Conservation (phyloP, 176 grass and related monocot species). For the Zizania latifolia region DNA sequence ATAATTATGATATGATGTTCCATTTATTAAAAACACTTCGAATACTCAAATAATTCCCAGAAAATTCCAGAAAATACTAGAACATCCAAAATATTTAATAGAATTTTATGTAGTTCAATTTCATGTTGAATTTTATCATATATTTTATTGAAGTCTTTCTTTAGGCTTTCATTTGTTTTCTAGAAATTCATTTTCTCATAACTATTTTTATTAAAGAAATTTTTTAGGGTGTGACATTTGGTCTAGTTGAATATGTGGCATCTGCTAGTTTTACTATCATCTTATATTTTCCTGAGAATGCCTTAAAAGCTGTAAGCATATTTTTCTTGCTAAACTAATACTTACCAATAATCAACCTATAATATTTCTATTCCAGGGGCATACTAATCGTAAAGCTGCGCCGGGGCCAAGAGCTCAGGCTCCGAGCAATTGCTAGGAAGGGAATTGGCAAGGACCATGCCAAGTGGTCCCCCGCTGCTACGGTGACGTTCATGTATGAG, state of each 20-base stretch:
- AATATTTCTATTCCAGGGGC: slow-evolving; percentile 44
- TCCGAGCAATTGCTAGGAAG: slow-evolving; percentile 94
- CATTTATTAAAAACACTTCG: no score
- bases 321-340: not conserved
- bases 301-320: not conserved
- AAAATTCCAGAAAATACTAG: no score
- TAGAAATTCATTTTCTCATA: no score
- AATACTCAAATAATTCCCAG: no score
- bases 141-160: no score
- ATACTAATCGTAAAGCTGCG: slow-evolving; percentile 94
- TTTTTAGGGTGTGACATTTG: no score
- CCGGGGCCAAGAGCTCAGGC: slow-evolving; percentile 79
- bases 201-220: no score
- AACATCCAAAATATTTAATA: no score
- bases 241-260: not conserved
- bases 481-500: slow-evolving; percentile 97
- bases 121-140: no score
- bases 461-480: slow-evolving; percentile 90
- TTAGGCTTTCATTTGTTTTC: no score
- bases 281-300: not conserved
- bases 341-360: not conserved
- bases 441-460: slow-evolving; percentile 97
- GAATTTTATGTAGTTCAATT: no score
- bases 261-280: not conserved
- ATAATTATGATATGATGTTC: no score